Evolutionary conservation across 2,329 filamentous ascomycete genomes (phyloP).

Genomic region (Emergomyces orientalis): DNA sequence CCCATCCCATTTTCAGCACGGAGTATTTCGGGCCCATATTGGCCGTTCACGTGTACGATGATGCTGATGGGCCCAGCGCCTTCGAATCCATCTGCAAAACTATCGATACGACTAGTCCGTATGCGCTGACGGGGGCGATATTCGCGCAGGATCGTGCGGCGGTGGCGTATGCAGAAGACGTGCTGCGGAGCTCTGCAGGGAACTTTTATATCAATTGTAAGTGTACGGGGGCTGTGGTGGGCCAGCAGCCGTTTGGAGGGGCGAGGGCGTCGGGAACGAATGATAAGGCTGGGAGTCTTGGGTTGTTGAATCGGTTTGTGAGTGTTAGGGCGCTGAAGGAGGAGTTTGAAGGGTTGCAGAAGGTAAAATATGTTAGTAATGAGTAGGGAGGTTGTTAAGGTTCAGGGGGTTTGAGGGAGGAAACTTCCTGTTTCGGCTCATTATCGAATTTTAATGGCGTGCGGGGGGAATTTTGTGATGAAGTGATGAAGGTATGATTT

Average conservation of each 20-base stretch:
- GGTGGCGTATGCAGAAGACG: slow-evolving; percentile 28
- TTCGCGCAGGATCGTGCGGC: slow-evolving; percentile 34
- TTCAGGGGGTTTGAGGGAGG: background rate
- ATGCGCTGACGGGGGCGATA: slow-evolving; percentile 36
- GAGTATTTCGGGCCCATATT: slow-evolving; percentile 79
- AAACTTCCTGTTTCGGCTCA: background rate
- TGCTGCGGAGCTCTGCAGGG: slow-evolving; percentile 31
- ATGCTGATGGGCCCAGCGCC: slow-evolving; percentile 51
- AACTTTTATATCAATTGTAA: slow-evolving; percentile 40
- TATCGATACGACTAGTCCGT: slow-evolving; percentile 34
- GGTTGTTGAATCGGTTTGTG: slow-evolving; percentile 56
- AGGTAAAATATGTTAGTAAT: slow-evolving; percentile 64
- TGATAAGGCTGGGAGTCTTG: slow-evolving; percentile 61
- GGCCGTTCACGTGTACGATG: slow-evolving; percentile 67
- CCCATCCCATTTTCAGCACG: slow-evolving; percentile 62
- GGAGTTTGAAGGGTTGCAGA: slow-evolving; percentile 57
- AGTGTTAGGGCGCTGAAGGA: slow-evolving; percentile 63
- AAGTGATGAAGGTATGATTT: too few relatives aligned
- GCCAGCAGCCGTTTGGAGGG: slow-evolving; percentile 64
- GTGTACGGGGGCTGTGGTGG: slow-evolving; percentile 60
- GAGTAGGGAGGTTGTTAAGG: slow-evolving; percentile 33
- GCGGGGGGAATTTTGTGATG: background rate
- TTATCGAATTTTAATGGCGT: background rate
- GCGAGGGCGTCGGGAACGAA: slow-evolving; percentile 61
- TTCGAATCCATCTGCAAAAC: slow-evolving; percentile 51